phyloP scores from a whole-genome alignment of 768 basidiomycete species.

The Boletus edulis region DNA sequence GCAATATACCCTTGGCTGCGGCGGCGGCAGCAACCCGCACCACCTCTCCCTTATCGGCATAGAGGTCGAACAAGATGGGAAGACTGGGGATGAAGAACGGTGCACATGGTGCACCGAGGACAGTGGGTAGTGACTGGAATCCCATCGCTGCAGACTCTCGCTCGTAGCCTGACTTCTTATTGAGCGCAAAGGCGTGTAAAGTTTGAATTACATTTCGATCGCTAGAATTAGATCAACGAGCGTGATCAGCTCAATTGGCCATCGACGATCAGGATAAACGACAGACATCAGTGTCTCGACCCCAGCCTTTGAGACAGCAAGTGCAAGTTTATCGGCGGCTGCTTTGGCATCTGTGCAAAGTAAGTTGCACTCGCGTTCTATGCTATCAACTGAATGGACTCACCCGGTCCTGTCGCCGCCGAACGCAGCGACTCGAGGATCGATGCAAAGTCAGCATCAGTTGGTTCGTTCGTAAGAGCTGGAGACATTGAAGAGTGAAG shows the following conservation, averaged over 20 bases:
- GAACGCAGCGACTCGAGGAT: constrained; percentile 46
- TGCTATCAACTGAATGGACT: constrained; percentile 10
- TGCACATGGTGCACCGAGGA: constrained; percentile 67
- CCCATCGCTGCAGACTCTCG: constrained; percentile 85
- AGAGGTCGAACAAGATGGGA: constrained; percentile 74
- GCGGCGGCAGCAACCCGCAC: constrained; percentile 78
- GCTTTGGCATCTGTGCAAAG: constrained; percentile 70
- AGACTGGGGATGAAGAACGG: constrained; percentile 79
- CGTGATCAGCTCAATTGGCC: constrained; percentile 14
- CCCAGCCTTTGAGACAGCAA: constrained; percentile 63
- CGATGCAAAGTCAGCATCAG: constrained; percentile 42
- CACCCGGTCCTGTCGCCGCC: constrained; percentile 64
- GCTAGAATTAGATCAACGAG: constrained; percentile 34
- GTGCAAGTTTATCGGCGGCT: constrained; percentile 77
- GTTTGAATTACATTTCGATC: constrained; percentile 60
- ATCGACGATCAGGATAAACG: constrained; percentile 1
- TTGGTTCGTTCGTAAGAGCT: constrained; percentile 45
- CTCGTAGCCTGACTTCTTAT: constrained; percentile 86
- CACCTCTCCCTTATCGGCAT: constrained; percentile 93
- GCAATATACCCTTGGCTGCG: constrained; percentile 82
- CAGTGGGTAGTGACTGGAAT: constrained; percentile 68
- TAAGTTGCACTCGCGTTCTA: background rate
- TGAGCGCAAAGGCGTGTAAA: constrained; percentile 67
- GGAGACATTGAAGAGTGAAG: constrained; percentile 46
- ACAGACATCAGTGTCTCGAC: constrained; percentile 60